Evolutionary conservation across 805 yeast species (phyloP).

Genomic region (Debaryomyces hansenii): DNA sequence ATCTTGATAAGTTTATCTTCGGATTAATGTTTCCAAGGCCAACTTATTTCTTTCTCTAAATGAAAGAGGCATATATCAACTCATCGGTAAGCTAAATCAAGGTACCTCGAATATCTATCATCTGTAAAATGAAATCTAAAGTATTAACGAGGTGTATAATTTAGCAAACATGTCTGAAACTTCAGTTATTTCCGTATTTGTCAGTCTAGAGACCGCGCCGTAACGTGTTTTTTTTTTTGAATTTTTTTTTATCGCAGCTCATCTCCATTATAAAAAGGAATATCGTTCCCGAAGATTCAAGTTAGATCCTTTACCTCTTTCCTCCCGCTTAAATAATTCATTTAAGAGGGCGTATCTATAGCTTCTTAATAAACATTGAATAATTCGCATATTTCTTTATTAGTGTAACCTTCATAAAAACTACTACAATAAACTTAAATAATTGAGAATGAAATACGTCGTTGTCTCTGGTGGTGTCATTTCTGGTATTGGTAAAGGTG

Average conservation of each 20-base stretch:
- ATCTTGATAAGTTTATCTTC: background rate
- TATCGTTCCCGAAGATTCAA: background rate
- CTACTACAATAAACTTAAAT: background rate
- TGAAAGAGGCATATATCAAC: conserved; percentile 2
- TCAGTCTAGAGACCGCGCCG: conserved; percentile 15
- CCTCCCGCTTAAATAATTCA: conserved; percentile 47
- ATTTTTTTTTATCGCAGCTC: conserved; percentile 4
- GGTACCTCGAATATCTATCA: conserved; percentile 6
- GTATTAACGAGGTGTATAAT: conserved; percentile 18
- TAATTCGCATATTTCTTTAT: background rate
- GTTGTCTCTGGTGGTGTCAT: conserved; percentile 99
- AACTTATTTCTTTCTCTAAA: background rate
- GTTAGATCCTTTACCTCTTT: conserved; percentile 15
- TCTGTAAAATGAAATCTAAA: background rate
- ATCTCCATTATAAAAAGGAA: conserved; percentile 4
- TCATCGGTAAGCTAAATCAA: conserved; percentile 1
- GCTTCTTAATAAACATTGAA: conserved; percentile 1
- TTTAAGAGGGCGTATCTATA: conserved; percentile 43
- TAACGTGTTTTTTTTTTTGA: conserved; percentile 12
- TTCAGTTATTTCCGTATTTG: conserved; percentile 12
- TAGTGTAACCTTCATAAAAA: background rate
- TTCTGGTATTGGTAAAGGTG: conserved; percentile 99
- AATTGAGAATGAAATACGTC: conserved; percentile 84
- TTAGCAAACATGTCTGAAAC: conserved; percentile 15
- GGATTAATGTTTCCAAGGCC: background rate